phyloP scores from a whole-genome alignment of 148 eudicot genomes.

The Rhododendron williamsianum region DNA sequence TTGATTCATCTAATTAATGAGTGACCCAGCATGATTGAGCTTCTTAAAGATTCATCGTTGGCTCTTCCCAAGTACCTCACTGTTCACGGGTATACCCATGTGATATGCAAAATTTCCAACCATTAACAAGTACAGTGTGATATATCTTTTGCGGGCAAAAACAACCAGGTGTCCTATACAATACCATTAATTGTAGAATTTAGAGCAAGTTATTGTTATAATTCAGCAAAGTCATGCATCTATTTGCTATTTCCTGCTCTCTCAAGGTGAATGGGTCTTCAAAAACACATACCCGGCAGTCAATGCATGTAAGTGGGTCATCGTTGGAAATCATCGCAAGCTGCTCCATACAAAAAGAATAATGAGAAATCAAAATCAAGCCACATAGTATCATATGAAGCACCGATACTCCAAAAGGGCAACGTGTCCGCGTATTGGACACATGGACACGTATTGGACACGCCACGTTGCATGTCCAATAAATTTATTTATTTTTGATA shows the following conservation, averaged over 20 bases:
- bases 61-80: not conserved
- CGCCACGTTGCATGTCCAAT: too few species aligned
- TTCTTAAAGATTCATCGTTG: not conserved
- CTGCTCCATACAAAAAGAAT: slow-evolving; percentile 39
- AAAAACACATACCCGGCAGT: slow-evolving; percentile 53
- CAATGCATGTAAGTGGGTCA: slow-evolving; percentile 67
- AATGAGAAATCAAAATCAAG: slow-evolving; percentile 12
- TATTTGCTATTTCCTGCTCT: not conserved
- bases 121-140: not conserved
- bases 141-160: not conserved
- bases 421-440: too few species aligned
- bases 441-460: too few species aligned
- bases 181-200: not conserved
- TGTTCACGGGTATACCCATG: not conserved
- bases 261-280: slow-evolving; percentile 2
- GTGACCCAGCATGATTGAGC: not conserved
- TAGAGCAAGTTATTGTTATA: not conserved
- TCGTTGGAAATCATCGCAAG: slow-evolving; percentile 91
- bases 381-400: not conserved
- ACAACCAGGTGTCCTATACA: not conserved
- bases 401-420: too few species aligned
- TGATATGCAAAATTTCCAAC: not conserved
- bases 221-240: too few species aligned
- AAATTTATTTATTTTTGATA: too few species aligned
- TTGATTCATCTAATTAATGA: not conserved